These are phyloP conservation scores for Datisca glomerata DNA, from an alignment of 306 rosid genomes.

Conservation along the genomic window DNA sequence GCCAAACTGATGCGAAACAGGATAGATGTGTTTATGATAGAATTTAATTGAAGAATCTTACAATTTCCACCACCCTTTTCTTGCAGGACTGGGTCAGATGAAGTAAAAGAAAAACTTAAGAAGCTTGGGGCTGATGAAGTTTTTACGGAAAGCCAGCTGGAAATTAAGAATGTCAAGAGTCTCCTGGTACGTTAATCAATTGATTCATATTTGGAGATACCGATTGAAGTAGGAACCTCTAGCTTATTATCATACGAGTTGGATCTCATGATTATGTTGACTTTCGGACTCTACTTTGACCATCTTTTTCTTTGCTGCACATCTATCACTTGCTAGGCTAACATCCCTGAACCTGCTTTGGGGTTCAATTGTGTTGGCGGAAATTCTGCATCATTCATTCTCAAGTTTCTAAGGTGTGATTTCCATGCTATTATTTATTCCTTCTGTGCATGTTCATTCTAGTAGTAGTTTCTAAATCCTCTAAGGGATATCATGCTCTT, in stretches of 20 bases:
- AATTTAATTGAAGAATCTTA: constrained; percentile 1
- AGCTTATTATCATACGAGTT: neutral
- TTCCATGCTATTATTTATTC: neutral
- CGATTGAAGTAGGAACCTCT: neutral
- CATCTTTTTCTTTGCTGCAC: constrained; percentile 10
- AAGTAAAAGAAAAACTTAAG: constrained; percentile 65
- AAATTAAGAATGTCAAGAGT: constrained; percentile 77
- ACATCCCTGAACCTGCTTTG: constrained; percentile 62
- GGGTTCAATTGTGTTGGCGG: constrained; percentile 97
- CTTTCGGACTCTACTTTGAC: neutral
- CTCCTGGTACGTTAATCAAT: constrained; percentile 47
- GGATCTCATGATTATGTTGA: neutral
- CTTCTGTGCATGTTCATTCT: constrained; percentile 1
- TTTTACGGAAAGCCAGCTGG: constrained; percentile 68
- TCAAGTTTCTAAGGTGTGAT: constrained; percentile 77
- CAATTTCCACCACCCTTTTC: constrained; percentile 1
- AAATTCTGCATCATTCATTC: constrained; percentile 75
- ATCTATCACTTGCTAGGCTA: constrained; percentile 31
- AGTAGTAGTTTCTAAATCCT: constrained; percentile 4
- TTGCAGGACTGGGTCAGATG: constrained; percentile 58
- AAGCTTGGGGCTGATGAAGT: constrained; percentile 78
- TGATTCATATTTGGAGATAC: neutral
- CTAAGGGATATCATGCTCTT: constrained; percentile 3
- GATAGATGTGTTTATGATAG: no score
- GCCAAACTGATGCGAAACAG: no score